Percentiles rank a stretch among this genome's conserved stretches.
Conservation (phyloP, 2,329 filamentous ascomycete species). For the Plenodomus biglobosus region DNA sequence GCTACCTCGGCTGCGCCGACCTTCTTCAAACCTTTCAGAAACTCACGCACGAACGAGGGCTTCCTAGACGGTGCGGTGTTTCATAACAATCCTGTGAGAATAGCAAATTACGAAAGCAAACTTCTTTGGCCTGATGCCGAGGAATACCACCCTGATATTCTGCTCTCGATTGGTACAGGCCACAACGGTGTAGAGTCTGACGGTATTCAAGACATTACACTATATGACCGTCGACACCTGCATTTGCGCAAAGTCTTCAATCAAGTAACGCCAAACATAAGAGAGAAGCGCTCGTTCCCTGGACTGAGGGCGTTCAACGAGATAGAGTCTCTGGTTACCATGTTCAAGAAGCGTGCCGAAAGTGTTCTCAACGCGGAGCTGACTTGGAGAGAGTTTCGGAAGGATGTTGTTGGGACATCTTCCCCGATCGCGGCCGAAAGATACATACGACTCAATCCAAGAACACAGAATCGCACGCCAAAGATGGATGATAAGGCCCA, state of each 20-base stretch:
- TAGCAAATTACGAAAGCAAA: conserved; percentile 50
- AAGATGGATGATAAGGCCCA: conserved; percentile 8
- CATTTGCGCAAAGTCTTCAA: neutral
- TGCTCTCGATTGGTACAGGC: conserved; percentile 12
- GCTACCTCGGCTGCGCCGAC: conserved; percentile 51
- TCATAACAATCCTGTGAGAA: conserved; percentile 50
- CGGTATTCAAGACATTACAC: neutral
- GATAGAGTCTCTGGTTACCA: neutral
- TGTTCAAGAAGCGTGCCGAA: conserved; percentile 1
- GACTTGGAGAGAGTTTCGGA: conserved; percentile 2
- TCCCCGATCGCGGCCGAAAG: neutral
- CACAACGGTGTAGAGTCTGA: neutral
- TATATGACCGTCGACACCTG: neutral
- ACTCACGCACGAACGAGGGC: conserved; percentile 44
- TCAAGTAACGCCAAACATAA: neutral
- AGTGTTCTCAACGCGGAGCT: conserved; percentile 3
- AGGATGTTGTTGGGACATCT: neutral
- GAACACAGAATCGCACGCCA: conserved; percentile 3
- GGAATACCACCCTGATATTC: conserved; percentile 20
- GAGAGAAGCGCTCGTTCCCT: neutral
- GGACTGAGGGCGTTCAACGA: neutral
- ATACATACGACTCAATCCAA: conserved; percentile 15
- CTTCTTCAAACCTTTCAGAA: conserved; percentile 51
- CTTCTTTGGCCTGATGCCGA: conserved; percentile 26
- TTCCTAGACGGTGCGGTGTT: conserved; percentile 52